Percentiles rank a stretch among this genome's conserved stretches.
Conservation (phyloP, 2,329 filamentous ascomycete species). For the Aureobasidium pullulans region DNA sequence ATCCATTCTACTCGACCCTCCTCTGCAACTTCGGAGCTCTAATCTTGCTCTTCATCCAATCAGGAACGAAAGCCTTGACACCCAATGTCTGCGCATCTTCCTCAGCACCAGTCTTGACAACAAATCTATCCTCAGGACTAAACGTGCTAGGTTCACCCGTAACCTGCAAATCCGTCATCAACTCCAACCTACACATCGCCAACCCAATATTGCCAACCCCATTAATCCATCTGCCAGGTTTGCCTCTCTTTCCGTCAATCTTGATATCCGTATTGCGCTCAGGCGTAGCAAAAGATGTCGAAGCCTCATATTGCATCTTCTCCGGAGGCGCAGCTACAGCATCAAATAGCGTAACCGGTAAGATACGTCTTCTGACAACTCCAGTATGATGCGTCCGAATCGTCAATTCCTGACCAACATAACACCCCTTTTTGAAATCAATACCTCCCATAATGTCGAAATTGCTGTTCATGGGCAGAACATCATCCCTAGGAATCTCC, state of each 20-base stretch:
- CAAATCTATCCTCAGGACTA: conserved; percentile 49
- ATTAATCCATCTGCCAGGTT: conserved; percentile 69
- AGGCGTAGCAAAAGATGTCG: conserved; percentile 25
- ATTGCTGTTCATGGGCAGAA: conserved; percentile 82
- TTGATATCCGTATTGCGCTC: conserved; percentile 42
- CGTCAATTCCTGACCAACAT: conserved; percentile 92
- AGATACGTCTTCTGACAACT: conserved; percentile 80
- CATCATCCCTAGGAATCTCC: conserved; percentile 64
- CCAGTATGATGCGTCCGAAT: conserved; percentile 93
- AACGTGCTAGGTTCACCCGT: conserved; percentile 59
- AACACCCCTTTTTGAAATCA: conserved; percentile 94
- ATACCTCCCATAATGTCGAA: conserved; percentile 79
- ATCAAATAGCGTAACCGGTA: conserved; percentile 70
- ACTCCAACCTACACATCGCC: conserved; percentile 77
- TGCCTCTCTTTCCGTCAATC: conserved; percentile 45
- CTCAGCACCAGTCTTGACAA: conserved; percentile 19
- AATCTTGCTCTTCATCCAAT: conserved; percentile 55
- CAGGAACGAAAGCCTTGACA: conserved; percentile 63
- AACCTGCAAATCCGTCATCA: conserved; percentile 75
- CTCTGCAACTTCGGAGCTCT: conserved; percentile 32
- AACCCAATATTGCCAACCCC: conserved; percentile 81
- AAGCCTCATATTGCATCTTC: conserved; percentile 42
- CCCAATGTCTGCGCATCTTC: conserved; percentile 24
- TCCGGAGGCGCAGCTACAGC: conserved; percentile 33
- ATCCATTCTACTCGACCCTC: conserved; percentile 21